Evolutionary conservation across 192 early-diverging fungal species (phyloP).

Genomic region (Linnemannia hyalina): DNA sequence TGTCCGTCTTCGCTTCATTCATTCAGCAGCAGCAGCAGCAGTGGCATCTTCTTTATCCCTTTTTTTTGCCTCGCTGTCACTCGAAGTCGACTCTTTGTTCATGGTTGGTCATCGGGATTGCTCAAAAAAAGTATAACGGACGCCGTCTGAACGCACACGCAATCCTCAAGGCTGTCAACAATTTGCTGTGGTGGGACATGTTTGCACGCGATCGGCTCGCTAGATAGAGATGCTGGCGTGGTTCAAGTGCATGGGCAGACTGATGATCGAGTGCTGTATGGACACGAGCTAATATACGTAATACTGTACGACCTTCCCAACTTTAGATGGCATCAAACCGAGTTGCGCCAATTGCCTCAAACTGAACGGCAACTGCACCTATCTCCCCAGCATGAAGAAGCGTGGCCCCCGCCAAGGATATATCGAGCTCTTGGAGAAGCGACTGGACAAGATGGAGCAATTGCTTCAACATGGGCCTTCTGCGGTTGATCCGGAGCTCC

Average conservation of each 20-base stretch:
- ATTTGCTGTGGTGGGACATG: background rate
- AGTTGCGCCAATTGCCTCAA: conserved; percentile 85
- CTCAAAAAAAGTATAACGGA: conserved; percentile 17
- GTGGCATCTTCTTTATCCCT: background rate
- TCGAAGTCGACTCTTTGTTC: background rate
- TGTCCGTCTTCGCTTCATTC: background rate
- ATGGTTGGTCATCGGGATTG: conserved; percentile 31
- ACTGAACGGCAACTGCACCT: conserved; percentile 77
- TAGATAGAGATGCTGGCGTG: background rate
- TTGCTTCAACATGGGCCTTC: conserved; percentile 64
- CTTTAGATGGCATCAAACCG: conserved; percentile 79
- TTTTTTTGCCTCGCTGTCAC: background rate
- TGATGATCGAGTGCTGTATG: background rate
- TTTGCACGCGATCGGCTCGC: background rate
- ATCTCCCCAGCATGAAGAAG: conserved; percentile 89
- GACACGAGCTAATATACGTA: background rate
- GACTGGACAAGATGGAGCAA: conserved; percentile 83
- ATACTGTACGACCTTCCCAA: background rate
- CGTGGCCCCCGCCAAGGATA: conserved; percentile 88
- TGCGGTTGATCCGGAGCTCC: conserved; percentile 40
- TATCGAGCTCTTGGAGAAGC: conserved; percentile 81
- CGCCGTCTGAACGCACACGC: background rate
- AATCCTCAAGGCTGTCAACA: background rate
- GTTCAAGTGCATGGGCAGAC: background rate
- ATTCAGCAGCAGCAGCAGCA: background rate